These are phyloP conservation scores for Crassisporium funariophilum DNA, from an alignment of 768 basidiomycete genomes.

Conservation along the genomic window DNA sequence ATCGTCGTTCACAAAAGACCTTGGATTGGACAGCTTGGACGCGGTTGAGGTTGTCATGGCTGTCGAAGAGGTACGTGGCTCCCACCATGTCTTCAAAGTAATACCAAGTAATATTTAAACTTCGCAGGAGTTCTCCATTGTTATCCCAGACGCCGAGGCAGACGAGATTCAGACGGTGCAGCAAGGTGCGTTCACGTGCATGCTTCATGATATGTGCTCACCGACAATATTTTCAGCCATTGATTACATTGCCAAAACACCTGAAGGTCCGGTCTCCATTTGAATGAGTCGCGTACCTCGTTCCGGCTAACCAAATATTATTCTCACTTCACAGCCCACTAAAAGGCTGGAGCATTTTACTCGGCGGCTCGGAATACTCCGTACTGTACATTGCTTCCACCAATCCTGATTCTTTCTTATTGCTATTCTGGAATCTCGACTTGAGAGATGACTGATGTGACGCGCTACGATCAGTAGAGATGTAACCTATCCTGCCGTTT, in stretches of 20 bases:
- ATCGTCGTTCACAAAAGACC: conserved; percentile 75
- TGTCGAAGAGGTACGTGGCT: conserved; percentile 77
- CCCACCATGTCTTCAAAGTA: conserved; percentile 2
- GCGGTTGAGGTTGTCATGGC: conserved; percentile 99
- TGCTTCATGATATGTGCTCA: conserved; percentile 17
- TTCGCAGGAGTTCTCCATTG: conserved; percentile 89
- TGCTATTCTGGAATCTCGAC: conserved; percentile 29
- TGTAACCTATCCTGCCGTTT: conserved; percentile 20
- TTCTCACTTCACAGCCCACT: conserved; percentile 46
- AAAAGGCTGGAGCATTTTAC: conserved; percentile 32
- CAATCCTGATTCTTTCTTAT: conserved; percentile 34
- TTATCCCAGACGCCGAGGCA: conserved; percentile 97
- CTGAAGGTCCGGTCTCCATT: conserved; percentile 61
- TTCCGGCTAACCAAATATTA: conserved; percentile 19
- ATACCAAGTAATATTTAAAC: conserved; percentile 3
- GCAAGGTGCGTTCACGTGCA: conserved; percentile 62
- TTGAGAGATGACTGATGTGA: conserved; percentile 24
- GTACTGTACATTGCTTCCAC: conserved; percentile 40
- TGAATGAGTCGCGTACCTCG: conserved; percentile 6
- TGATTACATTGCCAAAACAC: conserved; percentile 93
- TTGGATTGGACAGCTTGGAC: conserved; percentile 94
- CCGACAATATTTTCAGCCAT: conserved; percentile 63
- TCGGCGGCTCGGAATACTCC: conserved; percentile 33
- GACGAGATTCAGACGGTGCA: conserved; percentile 91
- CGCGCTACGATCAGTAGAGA: conserved; percentile 26